Percentiles rank a stretch among this genome's conserved stretches.
These are phyloP conservation scores for Bisporella sp. DNA, from an alignment of 2,329 filamentous ascomycete species.

Conservation along the genomic window DNA sequence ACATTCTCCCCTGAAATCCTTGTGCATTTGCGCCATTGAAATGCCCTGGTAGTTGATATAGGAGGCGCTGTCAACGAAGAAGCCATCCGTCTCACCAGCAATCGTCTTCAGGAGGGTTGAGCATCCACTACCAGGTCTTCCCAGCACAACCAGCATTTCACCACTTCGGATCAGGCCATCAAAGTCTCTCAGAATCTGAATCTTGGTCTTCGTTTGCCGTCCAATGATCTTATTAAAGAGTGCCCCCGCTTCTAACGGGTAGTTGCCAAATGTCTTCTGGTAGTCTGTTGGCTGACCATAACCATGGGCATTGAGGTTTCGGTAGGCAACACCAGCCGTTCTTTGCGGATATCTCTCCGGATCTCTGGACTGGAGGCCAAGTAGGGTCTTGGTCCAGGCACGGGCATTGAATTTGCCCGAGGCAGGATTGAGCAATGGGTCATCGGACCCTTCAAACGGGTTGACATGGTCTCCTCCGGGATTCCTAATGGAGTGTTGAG, in stretches of 20 bases:
- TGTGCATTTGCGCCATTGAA: conserved; percentile 40
- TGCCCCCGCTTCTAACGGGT: conserved; percentile 45
- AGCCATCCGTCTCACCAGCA: conserved; percentile 44
- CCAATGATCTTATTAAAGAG: conserved; percentile 44
- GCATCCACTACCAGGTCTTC: conserved; percentile 59
- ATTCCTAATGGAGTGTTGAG: conserved; percentile 18
- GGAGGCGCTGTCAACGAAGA: conserved; percentile 43
- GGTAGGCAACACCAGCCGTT: conserved; percentile 10
- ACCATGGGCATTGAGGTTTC: conserved; percentile 8
- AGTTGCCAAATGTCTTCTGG: conserved; percentile 57
- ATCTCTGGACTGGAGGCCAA: conserved; percentile 38
- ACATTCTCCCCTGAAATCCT: conserved; percentile 57
- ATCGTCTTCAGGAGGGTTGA: conserved; percentile 58
- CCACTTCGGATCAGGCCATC: conserved; percentile 57
- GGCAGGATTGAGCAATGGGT: conserved; percentile 47
- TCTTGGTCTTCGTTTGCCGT: conserved; percentile 41
- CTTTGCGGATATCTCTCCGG: conserved; percentile 32
- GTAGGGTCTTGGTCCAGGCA: conserved; percentile 54
- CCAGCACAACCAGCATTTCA: conserved; percentile 63
- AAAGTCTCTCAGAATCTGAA: conserved; percentile 54
- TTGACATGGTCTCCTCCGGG: conserved; percentile 31
- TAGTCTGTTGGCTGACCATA: conserved; percentile 11
- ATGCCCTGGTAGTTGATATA: conserved; percentile 56
- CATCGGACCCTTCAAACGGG: conserved; percentile 40
- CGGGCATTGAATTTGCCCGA: conserved; percentile 46